These are phyloP conservation scores for Euphorbia tirucalli DNA, from an alignment of 345 rosid species.

Conservation along the genomic window DNA sequence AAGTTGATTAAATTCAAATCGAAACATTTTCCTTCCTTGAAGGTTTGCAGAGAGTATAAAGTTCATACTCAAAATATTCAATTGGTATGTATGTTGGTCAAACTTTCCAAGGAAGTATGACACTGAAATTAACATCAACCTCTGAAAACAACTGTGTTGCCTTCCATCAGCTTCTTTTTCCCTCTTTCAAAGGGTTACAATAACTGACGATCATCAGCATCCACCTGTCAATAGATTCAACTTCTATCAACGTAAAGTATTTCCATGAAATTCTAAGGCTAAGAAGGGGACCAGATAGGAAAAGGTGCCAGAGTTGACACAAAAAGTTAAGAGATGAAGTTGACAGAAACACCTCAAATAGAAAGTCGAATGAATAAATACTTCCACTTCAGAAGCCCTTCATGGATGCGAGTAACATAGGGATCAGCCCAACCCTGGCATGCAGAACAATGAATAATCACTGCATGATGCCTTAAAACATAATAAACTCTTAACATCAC, in stretches of 20 bases:
- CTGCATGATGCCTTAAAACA: conserved; percentile 3
- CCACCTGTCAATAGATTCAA: conserved; percentile 39
- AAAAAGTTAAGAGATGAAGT: conserved; percentile 8
- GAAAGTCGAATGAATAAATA: conserved; percentile 97
- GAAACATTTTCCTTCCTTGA: no score
- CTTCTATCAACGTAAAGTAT: conserved; percentile 15
- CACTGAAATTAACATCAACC: conserved; percentile 39
- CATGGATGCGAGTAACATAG: conserved; percentile 91
- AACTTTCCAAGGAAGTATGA: no score
- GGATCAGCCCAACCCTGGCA: conserved; percentile 99
- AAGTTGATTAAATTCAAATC: no score
- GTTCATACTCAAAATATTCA: not conserved
- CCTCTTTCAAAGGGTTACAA: conserved; percentile 75
- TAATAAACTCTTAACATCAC: not conserved
- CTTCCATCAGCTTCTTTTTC: conserved; percentile 81
- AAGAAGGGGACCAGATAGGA: no score
- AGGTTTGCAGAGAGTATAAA: not conserved
- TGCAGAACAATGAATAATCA: conserved; percentile 1
- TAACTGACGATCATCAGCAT: conserved; percentile 52
- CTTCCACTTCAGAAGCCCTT: conserved; percentile 98
- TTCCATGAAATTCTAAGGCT: not conserved
- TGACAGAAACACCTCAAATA: conserved; percentile 60
- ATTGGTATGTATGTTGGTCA: not conserved
- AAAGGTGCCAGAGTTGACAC: conserved; percentile 12
- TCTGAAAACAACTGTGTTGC: conserved; percentile 60